These are phyloP conservation scores for Euphrasia confusa DNA, from an alignment of 257 asterid species.

Conservation along the genomic window DNA sequence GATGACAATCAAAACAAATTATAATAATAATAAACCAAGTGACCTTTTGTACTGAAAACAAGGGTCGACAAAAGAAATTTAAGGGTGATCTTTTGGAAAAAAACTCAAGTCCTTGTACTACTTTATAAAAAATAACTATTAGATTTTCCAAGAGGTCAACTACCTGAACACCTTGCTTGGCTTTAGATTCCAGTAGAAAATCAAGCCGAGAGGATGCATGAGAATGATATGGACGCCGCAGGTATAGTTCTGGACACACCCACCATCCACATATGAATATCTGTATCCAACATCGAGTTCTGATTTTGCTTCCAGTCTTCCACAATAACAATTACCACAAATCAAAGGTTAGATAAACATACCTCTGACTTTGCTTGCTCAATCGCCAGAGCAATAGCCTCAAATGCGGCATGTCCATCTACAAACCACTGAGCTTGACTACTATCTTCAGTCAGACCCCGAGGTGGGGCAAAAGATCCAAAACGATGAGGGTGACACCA, in stretches of 20 bases:
- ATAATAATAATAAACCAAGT: constrained; percentile 19
- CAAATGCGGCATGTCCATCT: constrained; percentile 91
- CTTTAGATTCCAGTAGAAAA: constrained; percentile 86
- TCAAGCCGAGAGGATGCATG: constrained; percentile 82
- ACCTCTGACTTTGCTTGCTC: constrained; percentile 97
- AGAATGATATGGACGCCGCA: constrained; percentile 80
- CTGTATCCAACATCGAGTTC: constrained; percentile 41
- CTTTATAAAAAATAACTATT: constrained; percentile 11
- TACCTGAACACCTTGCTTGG: constrained; percentile 99
- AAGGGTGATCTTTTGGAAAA: constrained; percentile 8
- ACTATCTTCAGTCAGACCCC: constrained; percentile 83
- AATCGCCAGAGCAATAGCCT: constrained; percentile 87
- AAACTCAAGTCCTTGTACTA: constrained; percentile 4
- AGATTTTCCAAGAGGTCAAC: constrained; percentile 15
- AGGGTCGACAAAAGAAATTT: constrained; percentile 8
- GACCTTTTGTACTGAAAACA: constrained; percentile 12
- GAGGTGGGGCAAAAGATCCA: constrained; percentile 97
- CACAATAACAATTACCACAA: constrained; percentile 12
- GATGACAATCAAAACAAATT: constrained; percentile 19
- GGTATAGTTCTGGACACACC: constrained; percentile 95
- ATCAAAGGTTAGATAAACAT: constrained; percentile 20
- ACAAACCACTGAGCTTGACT: constrained; percentile 99
- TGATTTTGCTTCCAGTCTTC: neutral
- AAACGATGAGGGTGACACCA: constrained; percentile 99
- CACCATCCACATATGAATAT: constrained; percentile 98